Conservation (phyloP, 202 grass and related monocot species). For the Carex sylvatica region DNA sequence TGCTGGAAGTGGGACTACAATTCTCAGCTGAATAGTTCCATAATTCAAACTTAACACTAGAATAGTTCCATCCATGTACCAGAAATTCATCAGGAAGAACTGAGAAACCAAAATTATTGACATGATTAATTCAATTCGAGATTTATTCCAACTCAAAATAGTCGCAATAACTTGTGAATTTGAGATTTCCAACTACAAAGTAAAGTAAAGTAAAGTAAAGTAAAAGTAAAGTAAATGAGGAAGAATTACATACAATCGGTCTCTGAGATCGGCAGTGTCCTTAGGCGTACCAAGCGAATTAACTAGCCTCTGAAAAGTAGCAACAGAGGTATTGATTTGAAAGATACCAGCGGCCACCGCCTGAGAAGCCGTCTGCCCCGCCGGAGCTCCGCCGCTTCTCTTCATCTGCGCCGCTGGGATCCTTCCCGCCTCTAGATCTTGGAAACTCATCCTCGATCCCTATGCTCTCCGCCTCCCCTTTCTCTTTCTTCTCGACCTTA, state of each 20-base stretch:
- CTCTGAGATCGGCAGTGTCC: conserved; percentile 88
- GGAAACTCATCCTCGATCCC: conserved; percentile 69
- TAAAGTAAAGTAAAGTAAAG: too few species aligned
- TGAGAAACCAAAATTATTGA: background rate
- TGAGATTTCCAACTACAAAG: background rate
- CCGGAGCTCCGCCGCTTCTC: background rate
- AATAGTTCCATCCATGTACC: conserved; percentile 1
- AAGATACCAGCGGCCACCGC: conserved; percentile 80
- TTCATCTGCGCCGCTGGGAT: conserved; percentile 24
- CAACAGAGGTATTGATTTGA: conserved; percentile 83
- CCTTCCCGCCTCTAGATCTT: conserved; percentile 75
- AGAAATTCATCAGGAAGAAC: background rate
- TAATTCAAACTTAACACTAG: background rate
- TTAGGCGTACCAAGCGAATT: conserved; percentile 95
- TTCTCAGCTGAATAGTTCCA: background rate
- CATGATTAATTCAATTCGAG: background rate
- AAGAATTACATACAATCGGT: conserved; percentile 58
- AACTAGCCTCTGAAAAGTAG: conserved; percentile 87
- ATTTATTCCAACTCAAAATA: background rate
- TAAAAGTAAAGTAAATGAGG: background rate
- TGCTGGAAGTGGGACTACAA: background rate
- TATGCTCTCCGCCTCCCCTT: background rate
- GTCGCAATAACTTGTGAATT: background rate
- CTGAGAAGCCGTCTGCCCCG: conserved; percentile 52
- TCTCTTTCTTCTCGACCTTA: background rate